Conservation (phyloP, 1,284 basidiomycete genomes). For the Boletus smithii region DNA sequence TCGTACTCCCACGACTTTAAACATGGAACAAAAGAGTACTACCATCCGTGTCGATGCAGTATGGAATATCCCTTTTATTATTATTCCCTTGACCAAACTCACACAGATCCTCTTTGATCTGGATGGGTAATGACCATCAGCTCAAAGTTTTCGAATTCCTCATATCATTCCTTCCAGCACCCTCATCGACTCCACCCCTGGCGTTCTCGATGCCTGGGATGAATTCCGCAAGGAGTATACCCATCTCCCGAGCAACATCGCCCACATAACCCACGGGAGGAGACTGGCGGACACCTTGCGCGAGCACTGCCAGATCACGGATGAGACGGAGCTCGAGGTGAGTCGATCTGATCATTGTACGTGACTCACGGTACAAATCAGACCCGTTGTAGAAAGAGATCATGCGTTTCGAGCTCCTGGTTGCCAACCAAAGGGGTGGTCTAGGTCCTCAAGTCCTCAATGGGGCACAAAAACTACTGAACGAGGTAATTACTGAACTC, state of each 20-base stretch:
- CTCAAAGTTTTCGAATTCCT: not conserved
- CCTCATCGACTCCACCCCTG: slow-evolving; percentile 69
- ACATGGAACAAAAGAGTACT: slow-evolving; percentile 21
- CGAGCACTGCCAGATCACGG: slow-evolving; percentile 61
- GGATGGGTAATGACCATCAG: slow-evolving; percentile 51
- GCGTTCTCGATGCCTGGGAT: slow-evolving; percentile 61
- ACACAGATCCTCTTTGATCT: slow-evolving; percentile 65
- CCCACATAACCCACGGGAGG: slow-evolving; percentile 67
- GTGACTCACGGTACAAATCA: not conserved
- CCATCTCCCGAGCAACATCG: slow-evolving; percentile 45
- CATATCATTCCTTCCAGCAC: slow-evolving; percentile 44
- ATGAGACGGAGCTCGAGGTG: slow-evolving; percentile 56
- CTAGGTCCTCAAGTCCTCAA: slow-evolving; percentile 57
- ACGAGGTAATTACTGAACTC: slow-evolving; percentile 36
- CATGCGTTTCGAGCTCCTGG: slow-evolving; percentile 60
- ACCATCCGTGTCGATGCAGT: slow-evolving; percentile 26
- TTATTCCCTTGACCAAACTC: not conserved
- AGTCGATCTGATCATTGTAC: slow-evolving; percentile 8
- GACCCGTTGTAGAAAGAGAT: slow-evolving; percentile 47
- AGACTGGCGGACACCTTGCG: slow-evolving; percentile 69
- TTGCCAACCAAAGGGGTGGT: slow-evolving; percentile 40
- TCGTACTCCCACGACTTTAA: too few relatives aligned
- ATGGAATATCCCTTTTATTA: slow-evolving; percentile 3
- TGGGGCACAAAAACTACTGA: slow-evolving; percentile 49
- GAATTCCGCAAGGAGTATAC: slow-evolving; percentile 54